Percentiles rank a stretch among this genome's conserved stretches.
Conservation (phyloP, 2,329 filamentous ascomycete genomes). For the Saccharata proteae region DNA sequence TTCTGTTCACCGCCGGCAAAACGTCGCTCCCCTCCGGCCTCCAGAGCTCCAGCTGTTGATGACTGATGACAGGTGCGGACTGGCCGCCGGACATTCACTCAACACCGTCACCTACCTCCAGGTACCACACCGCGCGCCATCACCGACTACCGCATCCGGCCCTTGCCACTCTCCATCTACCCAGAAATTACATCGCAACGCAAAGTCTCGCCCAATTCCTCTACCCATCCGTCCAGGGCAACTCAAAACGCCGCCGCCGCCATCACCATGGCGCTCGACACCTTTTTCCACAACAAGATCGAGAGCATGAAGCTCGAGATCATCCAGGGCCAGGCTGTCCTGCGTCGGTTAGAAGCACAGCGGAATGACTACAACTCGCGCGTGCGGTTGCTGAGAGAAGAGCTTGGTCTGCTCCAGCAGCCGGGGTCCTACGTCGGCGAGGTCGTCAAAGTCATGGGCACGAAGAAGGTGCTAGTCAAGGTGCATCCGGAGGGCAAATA, state of each 20-base stretch:
- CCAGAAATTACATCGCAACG: too few relatives aligned
- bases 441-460: constrained; percentile 99
- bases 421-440: constrained; percentile 97
- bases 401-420: constrained; percentile 90
- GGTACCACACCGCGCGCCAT: too few relatives aligned
- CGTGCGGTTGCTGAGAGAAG: constrained; percentile 86
- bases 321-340: constrained; percentile 91
- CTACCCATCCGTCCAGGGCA: too few relatives aligned
- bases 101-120: too few relatives aligned
- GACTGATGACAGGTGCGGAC: too few relatives aligned
- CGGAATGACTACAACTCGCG: constrained; percentile 99
- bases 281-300: constrained; percentile 99
- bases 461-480: constrained; percentile 97
- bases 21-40: too few relatives aligned
- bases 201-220: too few relatives aligned
- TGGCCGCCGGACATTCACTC: too few relatives aligned
- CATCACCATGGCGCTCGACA: constrained; percentile 89
- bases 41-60: too few relatives aligned
- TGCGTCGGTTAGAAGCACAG: constrained; percentile 91
- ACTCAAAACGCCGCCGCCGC: constrained; percentile 14
- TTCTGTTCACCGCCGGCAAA: too few relatives aligned
- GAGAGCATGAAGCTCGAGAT: constrained; percentile 99
- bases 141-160: too few relatives aligned
- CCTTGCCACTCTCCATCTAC: too few relatives aligned
- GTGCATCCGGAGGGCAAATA: constrained; percentile 99